phyloP scores from a whole-genome alignment of 257 asterid genomes.

The Asclepias syriaca region DNA sequence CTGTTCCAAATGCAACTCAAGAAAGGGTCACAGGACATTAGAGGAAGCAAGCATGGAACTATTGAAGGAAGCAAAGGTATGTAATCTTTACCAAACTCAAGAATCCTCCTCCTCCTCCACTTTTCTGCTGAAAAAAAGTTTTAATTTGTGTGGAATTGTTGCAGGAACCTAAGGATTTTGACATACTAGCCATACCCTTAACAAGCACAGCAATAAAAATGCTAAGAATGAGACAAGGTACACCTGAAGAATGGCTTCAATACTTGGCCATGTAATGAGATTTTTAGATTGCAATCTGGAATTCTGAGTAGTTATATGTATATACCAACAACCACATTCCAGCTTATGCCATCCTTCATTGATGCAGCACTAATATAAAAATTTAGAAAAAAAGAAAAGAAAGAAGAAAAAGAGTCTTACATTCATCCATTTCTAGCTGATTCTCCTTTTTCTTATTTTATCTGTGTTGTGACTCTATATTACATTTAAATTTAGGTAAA shows the following conservation, averaged over 20 bases:
- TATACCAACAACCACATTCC: neutral
- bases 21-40: conserved; percentile 74
- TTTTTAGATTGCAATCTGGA: conserved; percentile 21
- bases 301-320: neutral
- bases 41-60: conserved; percentile 82
- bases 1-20: conserved; percentile 73
- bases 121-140: too few relatives aligned
- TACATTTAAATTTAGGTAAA: neutral
- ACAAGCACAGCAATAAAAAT: conserved; percentile 55
- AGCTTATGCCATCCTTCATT: neutral
- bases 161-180: conserved; percentile 80
- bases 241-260: conserved; percentile 85
- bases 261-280: conserved; percentile 53
- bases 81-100: neutral
- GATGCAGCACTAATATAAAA: neutral
- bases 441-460: too few relatives aligned
- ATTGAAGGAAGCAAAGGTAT: conserved; percentile 75
- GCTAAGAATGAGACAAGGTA: conserved; percentile 57
- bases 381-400: too few relatives aligned
- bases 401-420: too few relatives aligned
- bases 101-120: neutral
- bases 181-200: conserved; percentile 70
- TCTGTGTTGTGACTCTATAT: too few relatives aligned
- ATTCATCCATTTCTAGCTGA: too few relatives aligned
- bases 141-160: conserved; percentile 5